Conservation (phyloP, 2,329 filamentous ascomycete genomes). For the Thielaviopsis ethacetica region DNA sequence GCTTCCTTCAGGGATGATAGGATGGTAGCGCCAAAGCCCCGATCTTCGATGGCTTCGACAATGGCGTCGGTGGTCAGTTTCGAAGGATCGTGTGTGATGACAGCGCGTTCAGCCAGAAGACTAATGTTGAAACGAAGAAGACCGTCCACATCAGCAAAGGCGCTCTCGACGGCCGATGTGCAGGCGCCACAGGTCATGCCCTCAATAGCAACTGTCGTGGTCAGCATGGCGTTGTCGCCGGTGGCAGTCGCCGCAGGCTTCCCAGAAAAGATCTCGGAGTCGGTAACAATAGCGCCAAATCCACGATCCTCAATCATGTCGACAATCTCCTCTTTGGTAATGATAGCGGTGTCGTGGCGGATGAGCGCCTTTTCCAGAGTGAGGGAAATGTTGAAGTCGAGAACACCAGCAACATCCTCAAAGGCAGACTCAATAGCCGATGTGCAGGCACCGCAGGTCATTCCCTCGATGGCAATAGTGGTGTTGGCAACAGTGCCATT, state of each 20-base stretch:
- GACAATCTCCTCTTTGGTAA: slow-evolving; percentile 36
- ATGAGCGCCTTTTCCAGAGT: slow-evolving; percentile 75
- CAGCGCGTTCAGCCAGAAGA: slow-evolving; percentile 77
- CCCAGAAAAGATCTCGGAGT: slow-evolving; percentile 38
- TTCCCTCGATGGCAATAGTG: slow-evolving; percentile 65
- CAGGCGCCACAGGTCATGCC: slow-evolving; percentile 98
- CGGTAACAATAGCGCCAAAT: slow-evolving; percentile 65
- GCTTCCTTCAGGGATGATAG: slow-evolving; percentile 55
- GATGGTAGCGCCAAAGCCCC: slow-evolving; percentile 75
- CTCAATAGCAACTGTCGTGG: slow-evolving; percentile 75
- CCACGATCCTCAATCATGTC: slow-evolving; percentile 55
- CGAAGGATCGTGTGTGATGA: slow-evolving; percentile 65
- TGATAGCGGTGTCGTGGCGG: slow-evolving; percentile 50
- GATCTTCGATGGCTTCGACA: slow-evolving; percentile 68
- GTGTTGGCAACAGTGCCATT: slow-evolving; percentile 38
- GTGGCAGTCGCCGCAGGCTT: slow-evolving; percentile 13
- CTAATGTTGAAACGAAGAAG: slow-evolving; percentile 87
- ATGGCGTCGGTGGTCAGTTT: slow-evolving; percentile 60
- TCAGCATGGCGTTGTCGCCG: slow-evolving; percentile 29
- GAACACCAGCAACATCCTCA: slow-evolving; percentile 55
- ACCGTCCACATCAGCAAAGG: slow-evolving; percentile 62
- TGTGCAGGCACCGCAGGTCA: slow-evolving; percentile 85
- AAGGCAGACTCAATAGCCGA: slow-evolving; percentile 72
- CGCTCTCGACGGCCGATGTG: slow-evolving; percentile 76
- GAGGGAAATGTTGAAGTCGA: slow-evolving; percentile 64